A percentile compares a stretch with the other conserved stretches of the same genome.
These are phyloP conservation scores for Hamamelis virginiana DNA, from an alignment of 164 flowering plant species.

Conservation along the genomic window DNA sequence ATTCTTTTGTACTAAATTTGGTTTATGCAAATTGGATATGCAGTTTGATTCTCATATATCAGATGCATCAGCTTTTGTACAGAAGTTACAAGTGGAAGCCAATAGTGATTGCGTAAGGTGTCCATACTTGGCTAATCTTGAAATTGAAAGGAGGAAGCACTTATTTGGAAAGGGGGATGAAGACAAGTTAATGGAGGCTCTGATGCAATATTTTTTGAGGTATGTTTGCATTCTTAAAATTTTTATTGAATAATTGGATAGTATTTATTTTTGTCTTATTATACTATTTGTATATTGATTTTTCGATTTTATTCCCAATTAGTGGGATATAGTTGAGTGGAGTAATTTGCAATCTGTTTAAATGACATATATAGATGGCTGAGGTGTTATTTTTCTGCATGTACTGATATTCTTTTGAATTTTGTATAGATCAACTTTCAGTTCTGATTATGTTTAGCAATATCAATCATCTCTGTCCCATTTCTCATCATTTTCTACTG, in stretches of 20 bases:
- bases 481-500: neutral
- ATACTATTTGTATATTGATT: neutral
- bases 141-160: conserved; percentile 69
- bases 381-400: neutral
- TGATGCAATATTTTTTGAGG: conserved; percentile 68
- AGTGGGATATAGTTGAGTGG: neutral
- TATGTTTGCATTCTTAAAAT: conserved; percentile 17
- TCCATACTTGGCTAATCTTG: conserved; percentile 74
- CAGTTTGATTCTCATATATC: conserved; percentile 80
- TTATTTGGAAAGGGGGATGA: conserved; percentile 59
- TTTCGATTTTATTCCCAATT: neutral
- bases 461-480: neutral
- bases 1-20: conserved; percentile 8
- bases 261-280: too few species aligned
- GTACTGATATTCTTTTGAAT: neutral
- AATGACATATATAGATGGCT: neutral
- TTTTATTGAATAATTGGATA: neutral
- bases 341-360: neutral
- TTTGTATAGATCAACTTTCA: neutral
- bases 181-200: conserved; percentile 46
- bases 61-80: conserved; percentile 50
- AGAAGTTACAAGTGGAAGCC: conserved; percentile 42
- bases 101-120: conserved; percentile 43
- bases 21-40: conserved; percentile 24
- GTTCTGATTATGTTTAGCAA: neutral